Conservation (phyloP, 768 basidiomycete genomes). For the Russula abietina region DNA sequence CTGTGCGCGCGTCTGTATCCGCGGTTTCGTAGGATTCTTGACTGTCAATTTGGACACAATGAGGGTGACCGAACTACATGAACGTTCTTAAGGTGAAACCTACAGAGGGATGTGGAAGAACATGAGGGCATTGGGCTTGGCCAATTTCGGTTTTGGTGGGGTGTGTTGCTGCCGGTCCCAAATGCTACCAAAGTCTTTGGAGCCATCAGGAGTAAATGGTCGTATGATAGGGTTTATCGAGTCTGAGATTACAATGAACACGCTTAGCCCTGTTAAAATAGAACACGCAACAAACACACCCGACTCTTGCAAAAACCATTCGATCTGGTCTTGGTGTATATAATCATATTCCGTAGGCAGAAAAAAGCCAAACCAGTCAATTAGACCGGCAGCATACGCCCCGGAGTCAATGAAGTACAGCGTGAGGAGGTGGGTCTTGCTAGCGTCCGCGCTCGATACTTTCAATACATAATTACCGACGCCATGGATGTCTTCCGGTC, state of each 20-base stretch:
- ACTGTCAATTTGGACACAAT: conserved; percentile 34
- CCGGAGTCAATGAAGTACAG: conserved; percentile 91
- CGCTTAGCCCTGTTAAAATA: neutral
- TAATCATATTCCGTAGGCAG: conserved; percentile 79
- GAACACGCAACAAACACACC: conserved; percentile 31
- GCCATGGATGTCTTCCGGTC: conserved; percentile 81
- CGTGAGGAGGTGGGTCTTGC: conserved; percentile 82
- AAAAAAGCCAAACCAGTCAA: conserved; percentile 59
- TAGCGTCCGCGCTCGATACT: conserved; percentile 80
- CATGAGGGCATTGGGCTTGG: conserved; percentile 94
- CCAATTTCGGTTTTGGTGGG: conserved; percentile 50
- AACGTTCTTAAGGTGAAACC: conserved; percentile 27
- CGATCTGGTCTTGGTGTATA: conserved; percentile 76
- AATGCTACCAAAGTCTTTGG: conserved; percentile 57
- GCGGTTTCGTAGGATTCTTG: conserved; percentile 69
- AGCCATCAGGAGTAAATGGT: conserved; percentile 76
- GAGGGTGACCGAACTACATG: conserved; percentile 1
- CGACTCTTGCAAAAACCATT: conserved; percentile 87
- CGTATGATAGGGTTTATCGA: conserved; percentile 70
- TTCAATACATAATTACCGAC: conserved; percentile 89
- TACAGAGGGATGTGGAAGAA: conserved; percentile 97
- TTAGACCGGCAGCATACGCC: conserved; percentile 55
- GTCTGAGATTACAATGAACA: conserved; percentile 30
- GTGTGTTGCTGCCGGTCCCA: conserved; percentile 66
- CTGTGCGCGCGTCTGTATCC: conserved; percentile 57